phyloP scores from a whole-genome alignment of 495 filamentous ascomycete genomes.

The Daldinia grandis region DNA sequence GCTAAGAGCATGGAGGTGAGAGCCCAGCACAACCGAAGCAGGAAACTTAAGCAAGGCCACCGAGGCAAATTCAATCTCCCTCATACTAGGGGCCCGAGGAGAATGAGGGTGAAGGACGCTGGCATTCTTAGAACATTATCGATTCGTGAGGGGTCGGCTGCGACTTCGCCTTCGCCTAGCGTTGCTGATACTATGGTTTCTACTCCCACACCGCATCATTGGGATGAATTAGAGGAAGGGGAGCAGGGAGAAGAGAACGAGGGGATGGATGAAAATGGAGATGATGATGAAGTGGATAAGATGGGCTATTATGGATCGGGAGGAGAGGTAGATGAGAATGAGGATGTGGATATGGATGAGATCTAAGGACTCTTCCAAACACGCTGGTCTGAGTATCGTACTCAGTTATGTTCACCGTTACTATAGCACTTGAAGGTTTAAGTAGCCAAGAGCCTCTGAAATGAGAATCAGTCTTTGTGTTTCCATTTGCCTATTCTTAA shows the following conservation, averaged over 20 bases:
- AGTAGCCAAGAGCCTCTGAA: background rate
- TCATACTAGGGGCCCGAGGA: conserved; percentile 5
- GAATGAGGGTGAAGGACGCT: conserved; percentile 8
- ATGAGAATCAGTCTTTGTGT: background rate
- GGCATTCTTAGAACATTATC: conserved; percentile 19
- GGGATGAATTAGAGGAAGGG: conserved; percentile 42
- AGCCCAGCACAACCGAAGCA: conserved; percentile 44
- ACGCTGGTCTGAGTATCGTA: background rate
- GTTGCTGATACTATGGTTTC: conserved; percentile 19
- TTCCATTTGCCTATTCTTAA: background rate
- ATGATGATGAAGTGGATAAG: conserved; percentile 30
- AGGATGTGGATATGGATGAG: conserved; percentile 32
- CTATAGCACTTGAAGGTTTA: background rate
- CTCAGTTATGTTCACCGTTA: background rate
- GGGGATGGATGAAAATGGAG: conserved; percentile 16
- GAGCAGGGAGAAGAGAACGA: conserved; percentile 27
- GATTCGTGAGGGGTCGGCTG: conserved; percentile 6
- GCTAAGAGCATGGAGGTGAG: conserved; percentile 49
- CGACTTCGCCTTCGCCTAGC: background rate
- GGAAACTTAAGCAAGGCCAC: conserved; percentile 41
- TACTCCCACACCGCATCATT: conserved; percentile 44
- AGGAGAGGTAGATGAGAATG: conserved; percentile 17
- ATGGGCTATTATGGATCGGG: conserved; percentile 20
- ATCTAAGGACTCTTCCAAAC: background rate
- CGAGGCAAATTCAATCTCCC: conserved; percentile 31